Percentiles rank a stretch among this genome's conserved stretches.
phyloP scores from a whole-genome alignment of 2,329 filamentous ascomycete species.

The Botryosphaeria agaves region DNA sequence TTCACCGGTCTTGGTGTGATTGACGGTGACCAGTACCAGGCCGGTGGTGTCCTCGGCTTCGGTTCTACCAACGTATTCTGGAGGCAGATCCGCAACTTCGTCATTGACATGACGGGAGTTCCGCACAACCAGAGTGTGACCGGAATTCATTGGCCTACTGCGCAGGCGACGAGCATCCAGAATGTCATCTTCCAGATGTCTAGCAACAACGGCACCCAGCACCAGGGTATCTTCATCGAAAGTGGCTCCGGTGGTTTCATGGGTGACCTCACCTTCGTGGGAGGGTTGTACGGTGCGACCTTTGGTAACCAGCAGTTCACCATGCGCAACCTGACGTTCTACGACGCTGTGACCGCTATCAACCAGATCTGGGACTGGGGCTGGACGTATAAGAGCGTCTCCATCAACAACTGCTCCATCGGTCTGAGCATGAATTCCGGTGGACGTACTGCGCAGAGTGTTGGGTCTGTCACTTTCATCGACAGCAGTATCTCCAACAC shows the following conservation, averaged over 20 bases:
- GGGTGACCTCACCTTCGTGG: slow-evolving; percentile 26
- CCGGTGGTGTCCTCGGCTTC: slow-evolving; percentile 16
- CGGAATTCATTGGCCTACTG: slow-evolving; percentile 27
- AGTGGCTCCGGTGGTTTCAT: slow-evolving; percentile 26
- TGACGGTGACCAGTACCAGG: slow-evolving; percentile 36
- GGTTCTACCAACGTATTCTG: slow-evolving; percentile 44
- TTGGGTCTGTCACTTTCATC: slow-evolving; percentile 39
- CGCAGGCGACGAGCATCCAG: slow-evolving; percentile 27
- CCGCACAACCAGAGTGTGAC: slow-evolving; percentile 26
- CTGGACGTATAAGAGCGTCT: slow-evolving; percentile 35
- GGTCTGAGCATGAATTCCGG: slow-evolving; percentile 33
- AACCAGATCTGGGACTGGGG: slow-evolving; percentile 43
- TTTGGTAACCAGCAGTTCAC: slow-evolving; percentile 36
- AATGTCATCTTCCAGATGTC: slow-evolving; percentile 29
- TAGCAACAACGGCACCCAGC: slow-evolving; percentile 25
- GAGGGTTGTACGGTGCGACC: slow-evolving; percentile 21
- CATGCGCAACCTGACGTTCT: slow-evolving; percentile 37
- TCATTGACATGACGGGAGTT: slow-evolving; percentile 40
- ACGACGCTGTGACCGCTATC: slow-evolving; percentile 34
- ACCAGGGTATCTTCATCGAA: slow-evolving; percentile 27
- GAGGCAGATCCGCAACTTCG: slow-evolving; percentile 46
- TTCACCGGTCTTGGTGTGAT: slow-evolving; percentile 41
- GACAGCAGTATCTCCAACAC: slow-evolving; percentile 36
- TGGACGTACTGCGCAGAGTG: slow-evolving; percentile 22
- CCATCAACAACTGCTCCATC: slow-evolving; percentile 33